These are phyloP conservation scores for Diphasiastrum complanatum DNA, from an alignment of 83 land plant genomes.

Conservation along the genomic window DNA sequence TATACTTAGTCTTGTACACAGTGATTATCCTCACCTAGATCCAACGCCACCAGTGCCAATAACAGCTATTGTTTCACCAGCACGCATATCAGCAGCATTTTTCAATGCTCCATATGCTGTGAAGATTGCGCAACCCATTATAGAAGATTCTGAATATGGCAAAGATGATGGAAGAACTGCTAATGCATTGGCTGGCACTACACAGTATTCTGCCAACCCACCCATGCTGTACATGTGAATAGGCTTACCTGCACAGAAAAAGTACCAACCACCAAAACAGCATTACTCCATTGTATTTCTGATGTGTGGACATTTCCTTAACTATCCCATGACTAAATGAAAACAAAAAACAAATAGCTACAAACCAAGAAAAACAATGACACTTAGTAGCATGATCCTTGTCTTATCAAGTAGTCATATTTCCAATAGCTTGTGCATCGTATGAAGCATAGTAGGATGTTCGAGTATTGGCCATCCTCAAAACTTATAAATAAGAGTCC, in stretches of 20 bases:
- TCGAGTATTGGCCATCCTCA: no score
- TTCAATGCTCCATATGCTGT: conserved; percentile 96
- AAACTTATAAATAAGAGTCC: no score
- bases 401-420: no score
- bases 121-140: conserved; percentile 91
- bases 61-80: conserved; percentile 87
- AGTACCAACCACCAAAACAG: no score
- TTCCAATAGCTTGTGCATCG: no score
- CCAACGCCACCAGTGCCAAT: conserved; percentile 97
- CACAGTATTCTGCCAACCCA: conserved; percentile 96
- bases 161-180: conserved; percentile 58
- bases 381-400: no score
- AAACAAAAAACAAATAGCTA: no score
- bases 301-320: no score
- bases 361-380: no score
- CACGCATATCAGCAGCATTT: conserved; percentile 93
- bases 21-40: conserved; percentile 51
- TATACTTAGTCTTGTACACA: not conserved
- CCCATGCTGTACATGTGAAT: conserved; percentile 99
- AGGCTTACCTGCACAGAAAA: conserved; percentile 73
- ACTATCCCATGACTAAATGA: no score
- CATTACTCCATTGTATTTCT: no score
- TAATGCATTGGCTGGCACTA: conserved; percentile 76
- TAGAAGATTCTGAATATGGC: conserved; percentile 88
- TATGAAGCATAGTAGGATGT: no score